Evolutionary conservation across 805 yeast species (phyloP), one percentile per base, ranked within the genome.

Genomic region (Candida nemodendra): DNA sequence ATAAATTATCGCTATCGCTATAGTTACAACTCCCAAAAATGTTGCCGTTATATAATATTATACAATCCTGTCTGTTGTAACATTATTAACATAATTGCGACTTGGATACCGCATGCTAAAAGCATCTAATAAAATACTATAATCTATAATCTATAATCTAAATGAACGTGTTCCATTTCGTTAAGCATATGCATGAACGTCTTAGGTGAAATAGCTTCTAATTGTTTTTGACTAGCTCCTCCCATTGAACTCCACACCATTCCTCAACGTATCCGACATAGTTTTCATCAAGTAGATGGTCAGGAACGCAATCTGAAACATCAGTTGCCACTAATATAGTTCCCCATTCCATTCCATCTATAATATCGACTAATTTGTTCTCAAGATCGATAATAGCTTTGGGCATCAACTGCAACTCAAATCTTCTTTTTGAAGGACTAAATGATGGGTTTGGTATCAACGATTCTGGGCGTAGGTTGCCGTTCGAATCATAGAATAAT

Each of bases 291-390:
- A 78, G 61, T 18, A 49, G 27, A 22, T 41, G 41, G 2, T 64
- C 59, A 5, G 88, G 81, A 12, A 69, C 62, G 44, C 66, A 77
- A 55, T 86, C 95, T 47, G 78, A 81, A 6, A 64, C 61, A 49
- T 86, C 53, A 0, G 96, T 86, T 28, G 81, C 85, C 2, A 91
- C 84, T 18, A 87, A 65, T 21, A 93, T 84, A 0, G 98, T 85
- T 1, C 97, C 98, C 99, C 99, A 93, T 45, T 91, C 95, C 95
- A 91, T 91, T 9, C 98, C 97, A 24, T 78, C 78, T 29, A 73
- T 51, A 2, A 84, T 65, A 51, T 61, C 54, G 50, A 64, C 53
- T 38, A 22, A 34, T 59, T 65, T 12, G 29, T 68, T 69, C 56
- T 91, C 97, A 30, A 93, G 69, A 53, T 87, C 91, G 34, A 86